Evolutionary conservation across 2,329 filamentous ascomycete genomes (phyloP).

Genomic region (Elsinoe arachidis): DNA sequence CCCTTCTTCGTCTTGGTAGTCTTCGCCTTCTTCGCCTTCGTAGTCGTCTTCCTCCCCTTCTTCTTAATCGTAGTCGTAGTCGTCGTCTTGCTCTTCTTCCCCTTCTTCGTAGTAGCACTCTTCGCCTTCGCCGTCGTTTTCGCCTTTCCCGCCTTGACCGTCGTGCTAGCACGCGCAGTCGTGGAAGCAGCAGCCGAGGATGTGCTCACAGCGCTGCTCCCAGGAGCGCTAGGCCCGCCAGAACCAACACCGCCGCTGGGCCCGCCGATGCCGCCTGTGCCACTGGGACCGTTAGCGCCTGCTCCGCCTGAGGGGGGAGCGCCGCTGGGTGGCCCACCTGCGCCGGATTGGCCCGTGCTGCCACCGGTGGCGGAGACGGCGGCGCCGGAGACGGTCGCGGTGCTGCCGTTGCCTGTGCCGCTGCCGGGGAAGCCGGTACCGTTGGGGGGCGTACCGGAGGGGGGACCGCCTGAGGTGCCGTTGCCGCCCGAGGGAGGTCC

Average conservation of each 20-base stretch:
- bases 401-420: neutral
- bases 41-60: constrained; percentile 6
- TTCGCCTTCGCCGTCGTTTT: neutral
- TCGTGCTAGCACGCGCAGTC: neutral
- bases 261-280: neutral
- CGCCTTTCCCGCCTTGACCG: neutral
- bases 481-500: neutral
- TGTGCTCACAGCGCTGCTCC: neutral
- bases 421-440: constrained; percentile 15
- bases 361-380: constrained; percentile 19
- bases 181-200: too few species aligned
- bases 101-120: neutral
- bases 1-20: constrained; percentile 2
- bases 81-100: neutral
- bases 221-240: neutral
- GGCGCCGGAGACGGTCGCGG: constrained; percentile 27
- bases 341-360: neutral
- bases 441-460: constrained; percentile 14
- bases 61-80: neutral
- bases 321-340: constrained; percentile 5
- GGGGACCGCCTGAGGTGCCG: constrained; percentile 1
- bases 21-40: neutral
- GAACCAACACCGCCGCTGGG: neutral
- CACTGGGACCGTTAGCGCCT: constrained; percentile 2
- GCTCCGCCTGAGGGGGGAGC: neutral